Evolutionary conservation across 2,329 filamentous ascomycete genomes (phyloP).

Genomic region (Ophiostoma sp.): DNA sequence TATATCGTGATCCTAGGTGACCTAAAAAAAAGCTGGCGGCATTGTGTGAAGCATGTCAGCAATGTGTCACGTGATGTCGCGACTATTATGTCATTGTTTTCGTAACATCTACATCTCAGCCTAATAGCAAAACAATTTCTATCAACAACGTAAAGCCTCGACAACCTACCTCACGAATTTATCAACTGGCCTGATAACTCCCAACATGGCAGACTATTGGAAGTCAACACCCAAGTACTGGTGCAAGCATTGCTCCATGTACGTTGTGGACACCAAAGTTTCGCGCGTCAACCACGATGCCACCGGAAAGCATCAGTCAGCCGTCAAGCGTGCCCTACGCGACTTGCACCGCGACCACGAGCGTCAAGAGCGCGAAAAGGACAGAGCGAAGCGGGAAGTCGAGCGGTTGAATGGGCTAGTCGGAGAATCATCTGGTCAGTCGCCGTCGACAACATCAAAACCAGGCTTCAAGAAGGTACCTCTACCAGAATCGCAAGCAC

Average conservation of each 20-base stretch:
- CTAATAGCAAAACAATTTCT: background rate
- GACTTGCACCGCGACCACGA: constrained; percentile 83
- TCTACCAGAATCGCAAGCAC: background rate
- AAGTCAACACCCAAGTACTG: constrained; percentile 96
- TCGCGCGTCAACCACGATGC: constrained; percentile 86
- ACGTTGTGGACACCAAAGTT: constrained; percentile 85
- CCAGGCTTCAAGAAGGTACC: background rate
- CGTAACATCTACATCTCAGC: background rate
- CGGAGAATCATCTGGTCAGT: constrained; percentile 34
- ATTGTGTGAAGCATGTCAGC: no score
- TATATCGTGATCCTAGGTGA: no score
- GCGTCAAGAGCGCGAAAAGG: constrained; percentile 71
- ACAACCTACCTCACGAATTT: no score
- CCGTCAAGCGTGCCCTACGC: constrained; percentile 81
- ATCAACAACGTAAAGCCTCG: background rate
- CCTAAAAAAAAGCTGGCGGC: no score
- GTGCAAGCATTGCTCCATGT: constrained; percentile 94
- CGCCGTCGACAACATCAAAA: background rate
- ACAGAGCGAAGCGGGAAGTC: constrained; percentile 76
- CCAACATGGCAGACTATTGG: constrained; percentile 95
- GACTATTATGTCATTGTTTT: background rate
- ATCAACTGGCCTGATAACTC: background rate
- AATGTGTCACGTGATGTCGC: background rate
- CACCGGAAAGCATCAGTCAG: constrained; percentile 76
- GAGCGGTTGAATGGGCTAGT: constrained; percentile 78